Evolutionary conservation across 1,139 yeast species (phyloP).

Genomic region (Pichia sp.): DNA sequence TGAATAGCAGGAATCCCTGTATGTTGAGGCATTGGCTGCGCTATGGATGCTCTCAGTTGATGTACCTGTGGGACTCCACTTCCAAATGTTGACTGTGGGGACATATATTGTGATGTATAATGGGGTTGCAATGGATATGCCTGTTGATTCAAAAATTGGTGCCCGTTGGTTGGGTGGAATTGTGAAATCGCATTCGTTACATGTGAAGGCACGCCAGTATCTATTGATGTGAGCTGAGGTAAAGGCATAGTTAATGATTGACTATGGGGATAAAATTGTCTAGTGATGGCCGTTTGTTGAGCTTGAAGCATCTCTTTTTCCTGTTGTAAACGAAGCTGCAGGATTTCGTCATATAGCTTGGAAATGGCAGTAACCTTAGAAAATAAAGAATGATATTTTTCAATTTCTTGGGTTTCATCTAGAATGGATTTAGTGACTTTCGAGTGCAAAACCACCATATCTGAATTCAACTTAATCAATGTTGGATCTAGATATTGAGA

Average conservation of each 20-base stretch:
- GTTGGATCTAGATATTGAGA: conserved; percentile 59
- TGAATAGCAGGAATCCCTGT: too few species aligned
- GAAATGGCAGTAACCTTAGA: conserved; percentile 75
- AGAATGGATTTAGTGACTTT: conserved; percentile 62
- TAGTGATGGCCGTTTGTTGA: conserved; percentile 1
- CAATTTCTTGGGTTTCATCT: conserved; percentile 59
- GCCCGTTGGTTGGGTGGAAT: background rate
- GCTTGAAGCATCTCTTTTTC: conserved; percentile 10
- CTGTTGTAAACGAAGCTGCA: conserved; percentile 55
- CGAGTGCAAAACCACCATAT: conserved; percentile 62
- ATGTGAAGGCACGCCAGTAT: background rate
- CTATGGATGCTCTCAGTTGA: background rate
- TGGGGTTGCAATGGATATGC: background rate
- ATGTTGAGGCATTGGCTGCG: background rate
- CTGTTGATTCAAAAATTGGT: background rate
- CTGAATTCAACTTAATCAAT: conserved; percentile 56
- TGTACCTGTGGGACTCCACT: conserved; percentile 3
- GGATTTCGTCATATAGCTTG: conserved; percentile 66
- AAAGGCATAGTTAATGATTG: background rate
- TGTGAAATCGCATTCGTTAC: background rate
- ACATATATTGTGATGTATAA: background rate
- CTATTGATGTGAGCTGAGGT: too few species aligned
- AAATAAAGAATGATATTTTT: conserved; percentile 66
- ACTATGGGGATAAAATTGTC: background rate
- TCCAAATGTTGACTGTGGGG: conserved; percentile 6